Base-by-base conservation (phyloP, 73 alveolate species). In the Paramecium bursaria region DNA sequence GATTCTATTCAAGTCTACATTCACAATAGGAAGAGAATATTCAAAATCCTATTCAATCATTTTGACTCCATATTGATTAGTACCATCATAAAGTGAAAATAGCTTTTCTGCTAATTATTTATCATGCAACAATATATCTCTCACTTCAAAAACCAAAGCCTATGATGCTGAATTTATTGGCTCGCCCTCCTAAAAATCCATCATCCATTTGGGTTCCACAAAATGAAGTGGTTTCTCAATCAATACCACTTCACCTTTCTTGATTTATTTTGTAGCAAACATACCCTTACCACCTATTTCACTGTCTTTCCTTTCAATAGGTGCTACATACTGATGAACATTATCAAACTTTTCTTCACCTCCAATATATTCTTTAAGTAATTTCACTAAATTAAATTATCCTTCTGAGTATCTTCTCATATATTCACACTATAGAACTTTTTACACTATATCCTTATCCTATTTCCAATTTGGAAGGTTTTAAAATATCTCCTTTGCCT, bases 141-240 rank as follows among this genome's bases (percentile, higher is more conserved):
- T 23, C 10, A 57, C 51, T 29, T 23, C 49, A 26, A 23, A 27
- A 0, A 57, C 29, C 6, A 3, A 4, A 7, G 27, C 76, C 3
- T 50, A 30, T 54, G 23, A 54, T 30, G 4, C 26, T 2, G 15
- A 10, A n/a, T 50, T 50, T 6, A 51, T 19, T 13, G 49, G 27
- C 17, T 27, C 27, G 35, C 33, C 17, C 33, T 57, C 50, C 23
- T 57, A 10, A n/a, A n/a, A n/a, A n/a, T n/a, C n/a, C n/a, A n/a
- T n/a, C n/a, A n/a, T n/a, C n/a, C n/a, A n/a, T n/a, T n/a, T n/a
- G n/a, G 10, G 33, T 57, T 57, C 6, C 11, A 39, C 11, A 39
- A 30, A 30, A 57, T 57, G 76, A 30, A 57, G 26, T 9, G 76
- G 76, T 23, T 30, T 30, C 33, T 57, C 76, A 57, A 57, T 31